Evolutionary conservation across 768 basidiomycete genomes (phyloP), one percentile per base, ranked within the genome.

Genomic region (Cystofilobasidium macerans): DNA sequence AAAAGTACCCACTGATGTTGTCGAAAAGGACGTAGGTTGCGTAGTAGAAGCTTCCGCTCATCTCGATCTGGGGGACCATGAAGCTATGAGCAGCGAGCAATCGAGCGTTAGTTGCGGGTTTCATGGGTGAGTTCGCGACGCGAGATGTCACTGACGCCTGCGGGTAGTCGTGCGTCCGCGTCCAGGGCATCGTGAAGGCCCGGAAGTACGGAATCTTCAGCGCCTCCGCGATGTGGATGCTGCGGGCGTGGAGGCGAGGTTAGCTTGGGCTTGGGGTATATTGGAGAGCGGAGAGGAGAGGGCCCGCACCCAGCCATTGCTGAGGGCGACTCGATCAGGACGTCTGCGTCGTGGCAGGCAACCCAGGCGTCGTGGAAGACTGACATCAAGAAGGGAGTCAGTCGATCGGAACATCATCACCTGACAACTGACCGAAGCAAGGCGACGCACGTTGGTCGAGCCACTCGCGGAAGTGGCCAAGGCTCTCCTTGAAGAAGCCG

Each of bases 221-320:
- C 4, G 82, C 83, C 74, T 86, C 85, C 13, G 85, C 83, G 66
- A 86, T 85, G 72, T 86, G 85, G 3, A 86, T 81, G 47, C 85
- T 58, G 35, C 57, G n/a, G 9, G n/a, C 85, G 5, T 83, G 82
- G 83, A 86, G 84, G 1, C 3, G 83, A 84, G 0, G 85, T 84
- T 51, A 81, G 51, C 57, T 26, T 45, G 22, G 18, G 40, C 26
- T 20, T 11, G 20, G 3, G 28, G 28, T 33, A 20, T 30, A 6
- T 16, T 14, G 26, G n/a, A n/a, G 16, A 6, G 26, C 11, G 26
- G 6, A 14, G 22, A 14, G 47, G 11, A 28, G 48, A 47, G n/a
- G 24, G n/a, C n/a, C n/a, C 33, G 20, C 11, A 47, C 30, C 36
- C 28, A 30, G 32, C 30, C 30, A 62, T 45, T 1, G 48, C n/a